Percentiles rank a stretch among this genome's conserved stretches.
Evolutionary conservation across 768 basidiomycete species (phyloP).

Genomic region (Lactarius deliciosus): DNA sequence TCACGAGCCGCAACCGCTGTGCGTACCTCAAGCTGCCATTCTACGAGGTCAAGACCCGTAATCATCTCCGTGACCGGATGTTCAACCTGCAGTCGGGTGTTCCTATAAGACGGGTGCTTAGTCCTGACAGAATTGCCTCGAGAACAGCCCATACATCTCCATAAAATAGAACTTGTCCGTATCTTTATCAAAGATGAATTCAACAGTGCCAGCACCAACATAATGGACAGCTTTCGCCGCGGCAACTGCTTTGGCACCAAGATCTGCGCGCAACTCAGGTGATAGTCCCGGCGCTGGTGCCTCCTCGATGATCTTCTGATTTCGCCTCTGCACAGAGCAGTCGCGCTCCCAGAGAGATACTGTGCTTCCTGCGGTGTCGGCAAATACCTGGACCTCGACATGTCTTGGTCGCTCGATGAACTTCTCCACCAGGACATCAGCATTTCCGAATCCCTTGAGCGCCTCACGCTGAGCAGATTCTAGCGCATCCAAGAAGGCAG

Average conservation of each 20-base stretch:
- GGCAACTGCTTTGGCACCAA: constrained; percentile 84
- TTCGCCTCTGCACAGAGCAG: constrained; percentile 87
- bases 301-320: constrained; percentile 97
- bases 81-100: constrained; percentile 83
- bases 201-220: constrained; percentile 90
- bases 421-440: constrained; percentile 84
- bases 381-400: constrained; percentile 94
- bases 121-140: neutral
- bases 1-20: neutral
- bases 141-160: constrained; percentile 69
- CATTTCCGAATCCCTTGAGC: constrained; percentile 82
- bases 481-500: constrained; percentile 76
- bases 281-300: constrained; percentile 90
- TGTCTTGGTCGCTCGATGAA: constrained; percentile 86
- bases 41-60: constrained; percentile 89
- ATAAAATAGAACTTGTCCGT: constrained; percentile 88
- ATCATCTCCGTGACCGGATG: constrained; percentile 96
- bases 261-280: constrained; percentile 71
- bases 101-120: constrained; percentile 46
- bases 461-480: constrained; percentile 90
- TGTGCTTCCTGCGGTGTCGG: constrained; percentile 72
- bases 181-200: constrained; percentile 95
- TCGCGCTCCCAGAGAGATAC: constrained; percentile 97
- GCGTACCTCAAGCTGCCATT: constrained; percentile 86
- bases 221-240: constrained; percentile 93